Percentiles rank a stretch among this genome's conserved stretches.
These are phyloP conservation scores for Grigorovia transvaalensis DNA, from an alignment of 805 yeast genomes.

Conservation along the genomic window DNA sequence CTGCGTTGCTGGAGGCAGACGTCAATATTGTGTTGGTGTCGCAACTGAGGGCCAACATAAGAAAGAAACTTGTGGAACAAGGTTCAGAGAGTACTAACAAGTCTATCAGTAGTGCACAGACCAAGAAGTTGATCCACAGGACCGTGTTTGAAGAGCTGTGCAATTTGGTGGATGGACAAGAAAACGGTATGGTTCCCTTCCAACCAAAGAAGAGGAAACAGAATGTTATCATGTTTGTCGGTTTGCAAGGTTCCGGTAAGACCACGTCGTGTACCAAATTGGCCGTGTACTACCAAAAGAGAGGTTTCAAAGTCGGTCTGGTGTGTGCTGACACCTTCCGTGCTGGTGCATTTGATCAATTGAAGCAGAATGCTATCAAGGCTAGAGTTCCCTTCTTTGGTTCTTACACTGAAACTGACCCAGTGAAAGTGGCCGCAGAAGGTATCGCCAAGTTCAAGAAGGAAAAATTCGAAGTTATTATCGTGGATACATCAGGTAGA, in stretches of 20 bases:
- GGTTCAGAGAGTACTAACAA: slow-evolving; percentile 31
- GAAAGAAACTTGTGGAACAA: slow-evolving; percentile 43
- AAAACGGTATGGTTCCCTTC: slow-evolving; percentile 33
- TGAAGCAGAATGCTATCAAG: slow-evolving; percentile 93
- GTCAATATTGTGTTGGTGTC: slow-evolving; percentile 83
- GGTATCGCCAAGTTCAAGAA: slow-evolving; percentile 88
- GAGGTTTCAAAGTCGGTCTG: slow-evolving; percentile 90
- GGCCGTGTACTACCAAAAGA: slow-evolving; percentile 85
- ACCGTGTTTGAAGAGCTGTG: slow-evolving; percentile 90
- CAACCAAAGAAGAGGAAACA: slow-evolving; percentile 78
- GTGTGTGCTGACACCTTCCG: slow-evolving; percentile 99
- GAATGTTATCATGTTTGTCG: slow-evolving; percentile 92
- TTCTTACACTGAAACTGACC: slow-evolving; percentile 90
- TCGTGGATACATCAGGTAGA: slow-evolving; percentile 96
- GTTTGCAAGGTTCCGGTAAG: slow-evolving; percentile 97
- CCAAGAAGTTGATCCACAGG: slow-evolving; percentile 75
- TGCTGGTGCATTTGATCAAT: slow-evolving; percentile 98
- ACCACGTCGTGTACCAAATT: slow-evolving; percentile 95
- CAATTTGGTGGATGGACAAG: slow-evolving; percentile 63
- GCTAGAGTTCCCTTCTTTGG: slow-evolving; percentile 93
- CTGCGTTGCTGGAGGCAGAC: slow-evolving; percentile 87
- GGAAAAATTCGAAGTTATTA: slow-evolving; percentile 85
- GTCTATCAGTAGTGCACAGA: slow-evolving; percentile 36
- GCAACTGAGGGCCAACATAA: slow-evolving; percentile 61
- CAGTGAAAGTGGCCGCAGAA: slow-evolving; percentile 79